Conservation (phyloP, 768 basidiomycete species). For the Russula griseocarnosa region DNA sequence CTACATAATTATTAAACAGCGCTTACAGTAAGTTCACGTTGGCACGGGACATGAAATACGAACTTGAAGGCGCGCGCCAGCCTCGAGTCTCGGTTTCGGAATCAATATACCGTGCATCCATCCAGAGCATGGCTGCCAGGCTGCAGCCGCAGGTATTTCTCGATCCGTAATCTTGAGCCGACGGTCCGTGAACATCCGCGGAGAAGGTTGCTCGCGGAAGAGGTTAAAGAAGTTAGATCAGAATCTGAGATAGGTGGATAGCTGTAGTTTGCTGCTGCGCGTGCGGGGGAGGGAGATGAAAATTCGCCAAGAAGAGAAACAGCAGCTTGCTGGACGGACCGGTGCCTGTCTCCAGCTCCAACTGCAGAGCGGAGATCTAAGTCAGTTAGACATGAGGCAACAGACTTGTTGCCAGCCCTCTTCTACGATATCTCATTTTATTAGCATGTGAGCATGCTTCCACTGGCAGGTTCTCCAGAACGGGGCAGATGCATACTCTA, state of each 20-base stretch:
- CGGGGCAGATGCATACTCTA: neutral
- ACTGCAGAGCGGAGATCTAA: slow-evolving; percentile 19
- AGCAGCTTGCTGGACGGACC: neutral
- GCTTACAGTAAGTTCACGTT: neutral
- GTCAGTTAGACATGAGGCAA: slow-evolving; percentile 6
- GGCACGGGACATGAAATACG: neutral
- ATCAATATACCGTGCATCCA: neutral
- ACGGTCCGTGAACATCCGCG: slow-evolving; percentile 7
- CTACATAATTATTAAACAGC: neutral
- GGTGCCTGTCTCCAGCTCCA: slow-evolving; percentile 8
- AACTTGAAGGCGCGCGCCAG: neutral
- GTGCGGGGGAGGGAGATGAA: neutral
- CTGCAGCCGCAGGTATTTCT: slow-evolving; percentile 7
- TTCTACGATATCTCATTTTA: neutral
- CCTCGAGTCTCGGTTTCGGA: slow-evolving; percentile 10
- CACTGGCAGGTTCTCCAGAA: neutral
- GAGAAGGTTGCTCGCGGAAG: neutral
- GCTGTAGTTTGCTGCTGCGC: neutral
- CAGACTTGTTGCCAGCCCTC: neutral
- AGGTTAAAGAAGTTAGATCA: neutral
- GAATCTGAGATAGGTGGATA: neutral
- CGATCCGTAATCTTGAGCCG: slow-evolving; percentile 1
- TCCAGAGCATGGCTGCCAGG: slow-evolving; percentile 8
- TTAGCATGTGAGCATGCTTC: slow-evolving; percentile 1
- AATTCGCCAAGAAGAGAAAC: too few species aligned